These are phyloP conservation scores for Teratosphaeria gauchensis DNA, from an alignment of 2,329 filamentous ascomycete species.

Conservation along the genomic window DNA sequence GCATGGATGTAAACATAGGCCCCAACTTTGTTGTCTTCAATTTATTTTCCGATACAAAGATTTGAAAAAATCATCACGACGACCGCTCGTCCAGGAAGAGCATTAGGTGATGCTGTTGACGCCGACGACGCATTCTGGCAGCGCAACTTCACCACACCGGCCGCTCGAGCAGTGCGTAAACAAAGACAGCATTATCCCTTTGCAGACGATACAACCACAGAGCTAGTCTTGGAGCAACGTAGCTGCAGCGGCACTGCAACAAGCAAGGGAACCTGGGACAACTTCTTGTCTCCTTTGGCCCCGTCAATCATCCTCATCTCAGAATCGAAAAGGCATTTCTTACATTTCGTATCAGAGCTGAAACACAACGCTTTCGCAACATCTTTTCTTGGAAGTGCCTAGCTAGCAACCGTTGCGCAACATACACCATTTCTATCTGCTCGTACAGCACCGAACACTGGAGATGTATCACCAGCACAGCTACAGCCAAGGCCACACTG, in stretches of 20 bases:
- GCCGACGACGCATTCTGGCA: background rate
- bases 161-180: background rate
- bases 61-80: background rate
- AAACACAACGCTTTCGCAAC: background rate
- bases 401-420: background rate
- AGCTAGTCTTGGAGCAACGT: background rate
- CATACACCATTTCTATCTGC: background rate
- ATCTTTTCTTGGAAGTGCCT: background rate
- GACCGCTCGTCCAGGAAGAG: background rate
- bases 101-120: background rate
- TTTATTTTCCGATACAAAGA: background rate
- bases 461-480: conserved; percentile 2
- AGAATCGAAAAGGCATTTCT: background rate
- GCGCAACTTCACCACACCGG: background rate
- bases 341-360: background rate
- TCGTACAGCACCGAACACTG: background rate
- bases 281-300: background rate
- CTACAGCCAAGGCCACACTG: background rate
- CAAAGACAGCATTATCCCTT: background rate
- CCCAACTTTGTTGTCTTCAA: background rate
- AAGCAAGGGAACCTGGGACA: background rate
- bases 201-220: background rate
- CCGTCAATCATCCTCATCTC: background rate
- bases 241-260: background rate
- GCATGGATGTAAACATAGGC: background rate